Evolutionary conservation across 164 flowering plant species (phyloP), one percentile per base, ranked within the genome.

Genomic region (Malania oleifera): DNA sequence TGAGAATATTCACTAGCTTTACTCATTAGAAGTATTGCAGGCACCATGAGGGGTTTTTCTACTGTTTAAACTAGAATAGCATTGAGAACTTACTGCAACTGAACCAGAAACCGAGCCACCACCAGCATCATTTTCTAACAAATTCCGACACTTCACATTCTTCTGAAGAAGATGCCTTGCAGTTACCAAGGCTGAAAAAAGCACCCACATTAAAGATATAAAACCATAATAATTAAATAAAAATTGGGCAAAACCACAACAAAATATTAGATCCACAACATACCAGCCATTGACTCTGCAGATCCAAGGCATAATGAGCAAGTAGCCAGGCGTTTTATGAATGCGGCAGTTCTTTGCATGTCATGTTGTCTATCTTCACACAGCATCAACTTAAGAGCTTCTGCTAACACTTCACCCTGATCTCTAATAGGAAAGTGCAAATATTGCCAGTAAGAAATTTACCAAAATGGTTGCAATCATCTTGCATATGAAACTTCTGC

Each of bases 261-360:
- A 54, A 2, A 26, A 20, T 17, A 35, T 23, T 44, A 5, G 31
- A 24, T 37, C 46, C 25, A n/a, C 3, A 41, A 1, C 53, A 38
- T 52, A 90, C 98, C 97, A 60, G 97, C 86, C 92, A 90, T 79
- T 61, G 95, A 83, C 75, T 90, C 97, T 20, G 96, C 90, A 65
- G 90, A 73, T 18, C 95, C 95, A 71, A 77, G 80, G 72, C 78
- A 79, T 57, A 93, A 73, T 0, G 95, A 74, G 63, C 81, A 87
- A n/a, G 95, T 81, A 23, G 97, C 95, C 68, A 93, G 65, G 17
- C 97, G 95, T 63, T 93, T 93, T 37, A 86, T 71, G 66, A 93
- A 93, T 54, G 98, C 97, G 48, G 97, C 96, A 57, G 96, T 91
- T 67, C 95, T 76, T 67, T 82, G 96, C 98, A 89, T 92, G 76